These are phyloP conservation scores for Fusarium fracticaudum DNA, from an alignment of 2,329 filamentous ascomycete species.

Conservation along the genomic window DNA sequence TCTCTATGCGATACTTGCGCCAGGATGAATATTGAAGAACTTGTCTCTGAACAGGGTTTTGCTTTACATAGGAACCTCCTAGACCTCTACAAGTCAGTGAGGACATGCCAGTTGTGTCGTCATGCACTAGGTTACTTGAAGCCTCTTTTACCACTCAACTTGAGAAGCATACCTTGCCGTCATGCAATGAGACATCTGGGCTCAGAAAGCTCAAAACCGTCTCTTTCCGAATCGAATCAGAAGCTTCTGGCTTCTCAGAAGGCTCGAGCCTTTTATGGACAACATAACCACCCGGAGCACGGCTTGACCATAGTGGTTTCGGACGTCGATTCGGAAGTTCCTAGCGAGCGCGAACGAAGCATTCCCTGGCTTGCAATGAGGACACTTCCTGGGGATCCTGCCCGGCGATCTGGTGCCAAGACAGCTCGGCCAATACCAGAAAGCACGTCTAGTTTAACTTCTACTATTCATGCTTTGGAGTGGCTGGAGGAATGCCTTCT, in stretches of 20 bases:
- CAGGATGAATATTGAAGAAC: neutral
- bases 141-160: neutral
- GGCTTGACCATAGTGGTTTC: neutral
- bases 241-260: neutral
- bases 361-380: neutral
- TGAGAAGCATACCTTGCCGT: neutral
- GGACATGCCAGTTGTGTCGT: neutral
- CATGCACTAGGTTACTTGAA: neutral
- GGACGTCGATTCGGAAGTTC: neutral
- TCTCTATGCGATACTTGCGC: neutral
- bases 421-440: neutral
- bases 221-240: neutral
- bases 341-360: too few species aligned
- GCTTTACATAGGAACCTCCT: neutral
- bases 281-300: neutral
- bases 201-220: too few species aligned
- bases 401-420: neutral
- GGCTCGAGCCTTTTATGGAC: neutral
- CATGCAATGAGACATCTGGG: neutral
- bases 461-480: neutral
- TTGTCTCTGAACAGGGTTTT: neutral
- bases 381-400: neutral
- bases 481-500: conserved; percentile 1
- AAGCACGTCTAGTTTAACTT: neutral
- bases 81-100: neutral